phyloP scores from a whole-genome alignment of 371 early-diverging fungal species.

The Smittium culicis region DNA sequence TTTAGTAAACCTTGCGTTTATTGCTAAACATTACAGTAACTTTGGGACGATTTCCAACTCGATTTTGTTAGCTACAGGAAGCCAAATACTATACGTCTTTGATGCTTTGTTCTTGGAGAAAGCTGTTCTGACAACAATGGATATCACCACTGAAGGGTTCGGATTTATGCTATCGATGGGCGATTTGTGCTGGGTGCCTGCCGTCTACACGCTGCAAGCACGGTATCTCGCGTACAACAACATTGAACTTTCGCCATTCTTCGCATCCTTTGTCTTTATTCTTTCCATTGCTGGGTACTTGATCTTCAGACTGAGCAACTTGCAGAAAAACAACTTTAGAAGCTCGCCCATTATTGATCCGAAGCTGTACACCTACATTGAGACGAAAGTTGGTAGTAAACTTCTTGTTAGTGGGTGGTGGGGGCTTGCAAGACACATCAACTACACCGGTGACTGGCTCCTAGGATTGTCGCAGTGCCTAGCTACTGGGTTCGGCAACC shows the following conservation, averaged over 20 bases:
- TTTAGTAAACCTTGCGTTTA: conserved; percentile 52
- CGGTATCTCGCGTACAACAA: conserved; percentile 67
- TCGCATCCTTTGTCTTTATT: conserved; percentile 34
- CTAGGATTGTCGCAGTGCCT: conserved; percentile 78
- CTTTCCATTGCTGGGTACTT: conserved; percentile 53
- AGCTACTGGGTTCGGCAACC: conserved; percentile 54
- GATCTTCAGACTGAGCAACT: conserved; percentile 77
- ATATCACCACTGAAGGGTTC: conserved; percentile 67
- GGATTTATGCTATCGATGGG: conserved; percentile 86
- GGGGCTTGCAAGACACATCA: conserved; percentile 81
- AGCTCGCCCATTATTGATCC: conserved; percentile 55
- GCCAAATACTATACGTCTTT: conserved; percentile 66
- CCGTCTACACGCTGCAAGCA: conserved; percentile 76
- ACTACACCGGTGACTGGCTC: conserved; percentile 83
- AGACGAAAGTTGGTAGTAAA: conserved; percentile 46
- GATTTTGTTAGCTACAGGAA: conserved; percentile 57
- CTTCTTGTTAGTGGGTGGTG: conserved; percentile 85
- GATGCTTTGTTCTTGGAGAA: conserved; percentile 54
- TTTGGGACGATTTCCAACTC: conserved; percentile 58
- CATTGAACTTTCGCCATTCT: conserved; percentile 30
- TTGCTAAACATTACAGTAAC: conserved; percentile 53
- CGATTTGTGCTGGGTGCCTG: conserved; percentile 79
- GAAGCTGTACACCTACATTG: conserved; percentile 49
- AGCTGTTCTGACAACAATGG: conserved; percentile 84
- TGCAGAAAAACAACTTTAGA: conserved; percentile 74